A percentile compares a stretch with the other conserved stretches of the same genome.
Evolutionary conservation across 169 alveolate genomes (phyloP).

Genomic region (Cystoisospora suis): DNA sequence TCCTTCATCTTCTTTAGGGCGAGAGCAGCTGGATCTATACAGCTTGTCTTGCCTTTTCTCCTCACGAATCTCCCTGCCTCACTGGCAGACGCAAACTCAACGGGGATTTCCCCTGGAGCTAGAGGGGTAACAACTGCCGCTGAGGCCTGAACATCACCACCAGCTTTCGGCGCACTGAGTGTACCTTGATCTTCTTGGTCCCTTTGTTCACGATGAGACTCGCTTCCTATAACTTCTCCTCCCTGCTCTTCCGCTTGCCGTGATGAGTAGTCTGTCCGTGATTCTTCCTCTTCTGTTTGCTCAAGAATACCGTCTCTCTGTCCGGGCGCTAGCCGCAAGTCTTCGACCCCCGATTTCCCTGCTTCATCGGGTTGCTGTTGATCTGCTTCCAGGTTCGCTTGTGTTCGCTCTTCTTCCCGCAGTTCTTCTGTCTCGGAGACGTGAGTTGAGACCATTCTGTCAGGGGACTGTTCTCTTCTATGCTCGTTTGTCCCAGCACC

Average conservation of each 20-base stretch:
- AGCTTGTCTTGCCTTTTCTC: background rate
- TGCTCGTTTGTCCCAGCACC: too few relatives aligned
- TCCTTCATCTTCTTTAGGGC: constrained; percentile 1
- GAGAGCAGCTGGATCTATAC: background rate
- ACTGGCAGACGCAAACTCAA: background rate
- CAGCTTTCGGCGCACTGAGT: background rate
- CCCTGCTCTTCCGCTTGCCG: background rate
- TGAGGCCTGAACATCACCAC: background rate
- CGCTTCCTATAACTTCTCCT: background rate
- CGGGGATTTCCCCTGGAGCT: constrained; percentile 13
- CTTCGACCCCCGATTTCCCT: too few relatives aligned
- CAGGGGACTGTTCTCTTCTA: too few relatives aligned
- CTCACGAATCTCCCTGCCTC: background rate
- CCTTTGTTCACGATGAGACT: background rate
- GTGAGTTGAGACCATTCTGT: too few relatives aligned
- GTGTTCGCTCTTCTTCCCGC: too few relatives aligned
- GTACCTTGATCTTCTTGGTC: background rate
- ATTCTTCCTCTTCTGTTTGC: background rate
- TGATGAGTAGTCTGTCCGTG: background rate
- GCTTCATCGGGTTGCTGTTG: too few relatives aligned
- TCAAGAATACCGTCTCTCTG: too few relatives aligned
- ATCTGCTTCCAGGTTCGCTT: too few relatives aligned
- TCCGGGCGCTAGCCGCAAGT: too few relatives aligned
- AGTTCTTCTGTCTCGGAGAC: too few relatives aligned
- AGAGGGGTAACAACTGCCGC: background rate